A percentile compares a stretch with the other conserved stretches of the same genome.
Evolutionary conservation across 2,329 filamentous ascomycete genomes (phyloP).

Genomic region (Penicillium sp.): DNA sequence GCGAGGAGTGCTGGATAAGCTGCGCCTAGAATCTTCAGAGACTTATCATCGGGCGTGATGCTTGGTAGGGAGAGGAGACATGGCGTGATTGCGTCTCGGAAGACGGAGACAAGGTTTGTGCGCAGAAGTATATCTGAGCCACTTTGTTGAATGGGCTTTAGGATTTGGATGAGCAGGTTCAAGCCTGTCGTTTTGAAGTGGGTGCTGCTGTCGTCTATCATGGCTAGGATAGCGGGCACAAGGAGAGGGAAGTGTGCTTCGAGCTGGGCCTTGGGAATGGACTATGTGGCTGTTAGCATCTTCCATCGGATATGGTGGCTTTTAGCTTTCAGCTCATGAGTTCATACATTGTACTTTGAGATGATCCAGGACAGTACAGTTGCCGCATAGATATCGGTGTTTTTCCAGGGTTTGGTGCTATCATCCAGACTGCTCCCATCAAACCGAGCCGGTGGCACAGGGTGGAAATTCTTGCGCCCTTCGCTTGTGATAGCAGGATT

Average conservation of each 20-base stretch:
- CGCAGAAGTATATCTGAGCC: conserved; percentile 39
- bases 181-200: conserved; percentile 39
- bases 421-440: conserved; percentile 34
- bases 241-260: conserved; percentile 44
- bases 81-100: conserved; percentile 49
- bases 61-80: conserved; percentile 71
- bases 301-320: neutral
- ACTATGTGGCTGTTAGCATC: conserved; percentile 20
- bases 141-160: conserved; percentile 32
- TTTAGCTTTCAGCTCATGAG: too few species aligned
- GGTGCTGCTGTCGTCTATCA: conserved; percentile 41
- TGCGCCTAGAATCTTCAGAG: conserved; percentile 56
- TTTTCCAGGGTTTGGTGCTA: conserved; percentile 39
- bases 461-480: conserved; percentile 43
- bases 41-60: conserved; percentile 68
- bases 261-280: conserved; percentile 26
- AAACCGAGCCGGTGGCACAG: conserved; percentile 34
- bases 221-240: conserved; percentile 40
- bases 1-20: conserved; percentile 63
- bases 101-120: conserved; percentile 44
- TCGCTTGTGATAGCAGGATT: conserved; percentile 41
- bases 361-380: conserved; percentile 36
- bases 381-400: conserved; percentile 32
- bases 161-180: conserved; percentile 31
- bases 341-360: conserved; percentile 33